Percentiles rank a stretch among this genome's conserved stretches.
phyloP scores from a whole-genome alignment of 2,329 filamentous ascomycete genomes.

The Teratosphaeria zuluensis region DNA sequence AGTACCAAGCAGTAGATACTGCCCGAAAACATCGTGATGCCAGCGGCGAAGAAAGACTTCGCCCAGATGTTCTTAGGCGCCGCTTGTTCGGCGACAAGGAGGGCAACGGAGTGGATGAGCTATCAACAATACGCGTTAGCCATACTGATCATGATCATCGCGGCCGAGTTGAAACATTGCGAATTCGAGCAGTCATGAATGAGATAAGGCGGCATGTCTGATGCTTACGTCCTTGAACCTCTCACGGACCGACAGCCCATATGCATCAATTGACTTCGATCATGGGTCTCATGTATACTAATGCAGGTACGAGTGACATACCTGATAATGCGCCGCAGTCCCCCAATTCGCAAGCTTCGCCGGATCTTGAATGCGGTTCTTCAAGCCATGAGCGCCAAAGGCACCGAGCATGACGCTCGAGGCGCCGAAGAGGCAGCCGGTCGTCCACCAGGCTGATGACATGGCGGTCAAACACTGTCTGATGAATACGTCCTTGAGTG shows the following conservation, averaged over 20 bases:
- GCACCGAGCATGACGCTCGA: constrained; percentile 53
- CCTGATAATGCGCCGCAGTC: constrained; percentile 60
- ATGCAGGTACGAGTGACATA: too few species aligned
- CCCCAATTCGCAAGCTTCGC: constrained; percentile 49
- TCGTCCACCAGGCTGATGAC: constrained; percentile 36
- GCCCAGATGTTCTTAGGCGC: constrained; percentile 46
- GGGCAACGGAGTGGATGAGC: constrained; percentile 53
- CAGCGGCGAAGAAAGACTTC: constrained; percentile 45
- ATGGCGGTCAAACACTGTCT: neutral
- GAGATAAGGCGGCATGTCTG: too few species aligned
- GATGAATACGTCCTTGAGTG: neutral
- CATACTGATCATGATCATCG: too few species aligned
- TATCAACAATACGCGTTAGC: too few species aligned
- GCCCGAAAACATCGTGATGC: constrained; percentile 59
- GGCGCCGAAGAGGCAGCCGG: constrained; percentile 55
- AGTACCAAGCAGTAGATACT: constrained; percentile 55
- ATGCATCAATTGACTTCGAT: too few species aligned
- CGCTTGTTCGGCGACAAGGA: constrained; percentile 46
- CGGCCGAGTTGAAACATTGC: too few species aligned
- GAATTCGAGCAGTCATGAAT: too few species aligned
- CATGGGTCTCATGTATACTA: too few species aligned
- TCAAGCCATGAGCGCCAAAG: constrained; percentile 59
- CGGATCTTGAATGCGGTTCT: constrained; percentile 51
- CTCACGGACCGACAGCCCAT: too few species aligned
- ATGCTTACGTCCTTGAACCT: too few species aligned